These are phyloP conservation scores for Colletotrichum limetticola DNA, from an alignment of 2,329 filamentous ascomycete species.

Conservation along the genomic window DNA sequence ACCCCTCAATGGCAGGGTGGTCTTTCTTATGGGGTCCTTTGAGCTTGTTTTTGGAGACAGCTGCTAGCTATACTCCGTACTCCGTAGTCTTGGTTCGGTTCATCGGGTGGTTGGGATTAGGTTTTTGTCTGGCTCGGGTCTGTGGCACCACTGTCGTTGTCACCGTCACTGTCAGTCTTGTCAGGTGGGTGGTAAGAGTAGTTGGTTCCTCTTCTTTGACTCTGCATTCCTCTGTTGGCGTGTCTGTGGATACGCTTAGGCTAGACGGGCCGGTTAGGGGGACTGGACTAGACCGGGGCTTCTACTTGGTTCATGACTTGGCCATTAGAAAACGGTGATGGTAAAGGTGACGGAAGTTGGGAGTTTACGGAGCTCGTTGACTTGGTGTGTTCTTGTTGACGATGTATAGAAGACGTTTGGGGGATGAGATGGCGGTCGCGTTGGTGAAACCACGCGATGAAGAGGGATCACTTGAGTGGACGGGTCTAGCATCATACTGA, in stretches of 20 bases:
- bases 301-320: no score
- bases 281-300: not conserved
- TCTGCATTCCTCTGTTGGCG: not conserved
- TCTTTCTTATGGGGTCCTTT: not conserved
- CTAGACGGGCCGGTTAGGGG: not conserved
- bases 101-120: not conserved
- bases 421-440: not conserved
- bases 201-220: not conserved
- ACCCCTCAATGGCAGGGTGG: not conserved
- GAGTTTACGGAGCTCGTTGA: not conserved
- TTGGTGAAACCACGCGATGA: no score
- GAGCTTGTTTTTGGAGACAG: not conserved
- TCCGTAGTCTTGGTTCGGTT: not conserved
- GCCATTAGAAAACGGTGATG: not conserved
- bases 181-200: not conserved
- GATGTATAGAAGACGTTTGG: not conserved
- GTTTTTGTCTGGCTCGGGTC: not conserved
- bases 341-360: not conserved
- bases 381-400: not conserved
- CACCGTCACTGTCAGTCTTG: not conserved
- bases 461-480: no score
- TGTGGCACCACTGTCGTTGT: not conserved
- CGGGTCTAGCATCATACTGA: no score
- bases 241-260: not conserved
- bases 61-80: not conserved